Conservation (phyloP, 192 early-diverging fungal genomes). For the Backusella parvicylindrica region DNA sequence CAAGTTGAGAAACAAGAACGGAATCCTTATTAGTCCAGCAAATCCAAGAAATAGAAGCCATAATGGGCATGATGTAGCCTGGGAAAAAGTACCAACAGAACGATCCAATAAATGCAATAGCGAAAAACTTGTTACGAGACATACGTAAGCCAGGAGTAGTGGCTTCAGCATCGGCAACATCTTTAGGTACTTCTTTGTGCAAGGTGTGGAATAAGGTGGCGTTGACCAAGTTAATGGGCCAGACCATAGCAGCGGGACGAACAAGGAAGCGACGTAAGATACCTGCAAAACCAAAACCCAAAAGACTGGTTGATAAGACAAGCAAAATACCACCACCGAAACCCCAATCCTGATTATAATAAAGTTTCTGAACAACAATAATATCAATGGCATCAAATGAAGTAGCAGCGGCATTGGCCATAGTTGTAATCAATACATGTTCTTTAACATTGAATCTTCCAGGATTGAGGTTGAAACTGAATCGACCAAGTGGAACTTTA, state of each 20-base stretch:
- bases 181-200: conserved; percentile 32
- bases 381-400: conserved; percentile 79
- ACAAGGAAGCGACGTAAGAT: conserved; percentile 37
- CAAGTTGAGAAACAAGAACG: conserved; percentile 45
- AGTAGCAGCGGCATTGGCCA: conserved; percentile 66
- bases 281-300: conserved; percentile 48
- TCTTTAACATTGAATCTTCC: conserved; percentile 91
- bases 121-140: conserved; percentile 42
- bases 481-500: conserved; percentile 47
- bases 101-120: conserved; percentile 34
- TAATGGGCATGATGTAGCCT: conserved; percentile 62
- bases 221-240: conserved; percentile 52
- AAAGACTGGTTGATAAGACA: conserved; percentile 60
- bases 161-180: conserved; percentile 24
- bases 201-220: conserved; percentile 48
- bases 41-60: conserved; percentile 59
- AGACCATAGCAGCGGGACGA: conserved; percentile 44
- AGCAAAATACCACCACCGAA: conserved; percentile 60
- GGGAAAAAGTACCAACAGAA: conserved; percentile 63
- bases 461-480: conserved; percentile 60
- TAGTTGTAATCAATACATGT: conserved; percentile 78
- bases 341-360: conserved; percentile 66
- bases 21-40: conserved; percentile 59
- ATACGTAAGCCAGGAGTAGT: conserved; percentile 15
- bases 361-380: conserved; percentile 64